Evolutionary conservation across 768 basidiomycete genomes (phyloP).

Genomic region (Rhizopogon sp.): DNA sequence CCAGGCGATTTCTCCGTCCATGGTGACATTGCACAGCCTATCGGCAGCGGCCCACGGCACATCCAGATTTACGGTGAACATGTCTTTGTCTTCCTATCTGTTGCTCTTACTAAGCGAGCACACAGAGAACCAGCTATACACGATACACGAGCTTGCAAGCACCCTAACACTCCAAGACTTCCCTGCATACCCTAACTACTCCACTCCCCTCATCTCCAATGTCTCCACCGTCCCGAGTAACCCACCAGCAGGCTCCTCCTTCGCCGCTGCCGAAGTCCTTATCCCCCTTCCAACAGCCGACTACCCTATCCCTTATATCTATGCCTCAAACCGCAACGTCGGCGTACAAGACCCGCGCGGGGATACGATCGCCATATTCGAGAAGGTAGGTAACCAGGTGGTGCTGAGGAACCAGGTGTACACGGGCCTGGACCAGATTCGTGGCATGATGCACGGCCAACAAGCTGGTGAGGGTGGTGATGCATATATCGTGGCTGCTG

Average conservation of each 20-base stretch:
- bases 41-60: constrained; percentile 63
- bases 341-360: constrained; percentile 47
- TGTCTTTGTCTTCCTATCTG: neutral
- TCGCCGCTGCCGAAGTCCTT: constrained; percentile 58
- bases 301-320: constrained; percentile 54
- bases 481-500: constrained; percentile 52
- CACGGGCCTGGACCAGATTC: constrained; percentile 58
- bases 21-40: constrained; percentile 55
- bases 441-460: constrained; percentile 59
- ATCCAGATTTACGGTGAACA: constrained; percentile 31
- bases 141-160: constrained; percentile 51
- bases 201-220: constrained; percentile 45
- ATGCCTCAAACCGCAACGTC: constrained; percentile 64
- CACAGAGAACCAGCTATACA: constrained; percentile 45
- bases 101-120: neutral
- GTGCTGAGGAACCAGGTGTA: constrained; percentile 48
- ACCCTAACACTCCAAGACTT: constrained; percentile 56
- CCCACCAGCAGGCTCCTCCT: constrained; percentile 34
- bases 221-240: constrained; percentile 43
- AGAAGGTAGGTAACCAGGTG: constrained; percentile 35
- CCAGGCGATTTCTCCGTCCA: constrained; percentile 48
- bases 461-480: constrained; percentile 38
- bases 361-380: constrained; percentile 62
- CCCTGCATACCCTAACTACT: constrained; percentile 38
- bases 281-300: constrained; percentile 41